Base-by-base conservation (phyloP, 345 rosid species). In the Camelina sativa region DNA sequence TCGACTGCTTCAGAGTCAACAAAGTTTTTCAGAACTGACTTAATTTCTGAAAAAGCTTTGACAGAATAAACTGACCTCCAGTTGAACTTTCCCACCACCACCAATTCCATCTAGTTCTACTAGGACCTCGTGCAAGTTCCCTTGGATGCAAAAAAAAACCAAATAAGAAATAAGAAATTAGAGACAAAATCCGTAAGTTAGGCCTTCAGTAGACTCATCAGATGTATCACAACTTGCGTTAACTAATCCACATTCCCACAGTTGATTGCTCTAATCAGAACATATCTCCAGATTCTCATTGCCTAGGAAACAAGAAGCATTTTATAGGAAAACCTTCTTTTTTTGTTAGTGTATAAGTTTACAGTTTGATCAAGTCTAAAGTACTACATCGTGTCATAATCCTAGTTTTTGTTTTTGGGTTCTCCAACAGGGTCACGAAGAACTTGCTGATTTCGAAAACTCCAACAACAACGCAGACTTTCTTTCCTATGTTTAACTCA, bases 31-130 rank as follows among this genome's bases (percentile, higher is more conserved):
- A 87, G 57, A 57, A 87, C 86, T 65, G 93, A 84, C 62, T 85
- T 91, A 79, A 94, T 77, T 11, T 93, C 96, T n/a, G n/a, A n/a
- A 43, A 19, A 30, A 19, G 2, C 19, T 54, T 48, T 15, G 40
- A 70, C 63, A 44, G 67, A 64, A 75, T 32, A 52, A 59, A 67
- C 83, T 77, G 81, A 91, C 98, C 96, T 94, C 98, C 55, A 91
- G 73, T 79, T 81, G 84, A 80, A 91, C 69, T 82, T 85, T 89
- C 65, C 98, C 97, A 60, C 98, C 98, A 55, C 98, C 91, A 50
- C 97, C 98, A 87, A 91, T 94, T 62, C 98, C 97, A 81, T 91
- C 97, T 86, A 94, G 84, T 78, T 94, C 93, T 68, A 89, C 84
- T 75, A 85, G 75, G 74, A 88, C 67, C 78, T 89, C 86, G 61